Evolutionary conservation across 1,284 basidiomycete species (phyloP), one percentile per base, ranked within the genome.

Genomic region (Boletus sp.): DNA sequence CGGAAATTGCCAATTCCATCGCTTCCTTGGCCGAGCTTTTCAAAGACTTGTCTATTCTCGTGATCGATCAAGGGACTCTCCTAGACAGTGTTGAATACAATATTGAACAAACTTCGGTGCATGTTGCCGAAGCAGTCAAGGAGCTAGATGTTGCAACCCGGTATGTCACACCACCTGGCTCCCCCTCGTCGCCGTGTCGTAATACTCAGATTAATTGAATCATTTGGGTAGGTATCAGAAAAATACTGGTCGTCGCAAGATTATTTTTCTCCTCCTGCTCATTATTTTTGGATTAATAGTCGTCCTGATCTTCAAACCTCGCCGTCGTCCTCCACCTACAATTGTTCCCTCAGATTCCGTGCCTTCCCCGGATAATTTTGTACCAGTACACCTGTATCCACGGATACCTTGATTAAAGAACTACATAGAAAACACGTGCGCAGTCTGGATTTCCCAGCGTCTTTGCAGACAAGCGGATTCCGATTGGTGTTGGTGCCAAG

Each of bases 21-120:
- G 84, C 90, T 37, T 86, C 89, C 50, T 82, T 99, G 24, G 96
- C 96, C 2, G 94, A 96, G 68, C 84, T 99, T 45, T 99, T 99
- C 81, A 93, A 96, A 66, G 97, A 99, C 71, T 80, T 99, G 42
- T 91, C 89, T 24, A 84, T 83, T 42, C 84, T 99, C 60, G 94
- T 99, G 56, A 98, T 99, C 63, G 97, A 99, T 74, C 97, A 99
- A 72, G 97, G 97, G 13, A 98, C 96, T 11, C 83, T 99, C 54
- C 81, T 99, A 57, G 97, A 99, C 74, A 92, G 92, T 43, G 86
- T 99, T 57, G 97, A 99, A 75, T 99, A 94, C 76, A 99, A 99
- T 72, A 93, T 99, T 56, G 94, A 98, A 72, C 88, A 92, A 73
- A 94, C 96, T 22, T 87, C 89, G 8, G 84, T 84, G 24, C 84